Conservation (phyloP, 176 grass and related monocot genomes). For the Bolboschoenus planiculmis region DNA sequence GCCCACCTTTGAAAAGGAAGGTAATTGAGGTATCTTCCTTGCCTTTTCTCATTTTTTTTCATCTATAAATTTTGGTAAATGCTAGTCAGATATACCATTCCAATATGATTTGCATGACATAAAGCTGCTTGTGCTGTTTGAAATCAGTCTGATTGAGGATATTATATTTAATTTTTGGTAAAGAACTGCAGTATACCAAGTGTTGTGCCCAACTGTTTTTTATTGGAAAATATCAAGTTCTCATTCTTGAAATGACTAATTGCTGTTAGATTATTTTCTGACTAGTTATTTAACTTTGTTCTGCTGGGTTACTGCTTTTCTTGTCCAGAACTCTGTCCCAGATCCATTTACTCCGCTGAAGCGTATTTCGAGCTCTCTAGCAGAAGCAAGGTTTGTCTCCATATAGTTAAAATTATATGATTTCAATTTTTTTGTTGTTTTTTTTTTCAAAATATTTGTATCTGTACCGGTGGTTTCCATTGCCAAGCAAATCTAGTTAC, state of each 20-base stretch:
- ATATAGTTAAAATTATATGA: constrained; percentile 19
- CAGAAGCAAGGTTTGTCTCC: constrained; percentile 32
- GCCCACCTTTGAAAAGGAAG: constrained; percentile 46
- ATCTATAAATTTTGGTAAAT: constrained; percentile 2
- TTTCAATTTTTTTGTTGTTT: neutral
- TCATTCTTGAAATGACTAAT: neutral
- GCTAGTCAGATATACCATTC: neutral
- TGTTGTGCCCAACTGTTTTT: neutral
- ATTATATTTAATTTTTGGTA: neutral
- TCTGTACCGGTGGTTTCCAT: neutral
- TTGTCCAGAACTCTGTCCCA: constrained; percentile 38
- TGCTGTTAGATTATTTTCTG: neutral
- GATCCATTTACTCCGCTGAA: constrained; percentile 43
- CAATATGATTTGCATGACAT: constrained; percentile 12
- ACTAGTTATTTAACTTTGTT: too few relatives aligned
- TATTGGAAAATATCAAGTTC: constrained; percentile 18
- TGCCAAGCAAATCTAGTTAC: neutral
- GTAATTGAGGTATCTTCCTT: constrained; percentile 38
- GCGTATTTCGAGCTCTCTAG: constrained; percentile 38
- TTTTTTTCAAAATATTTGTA: neutral
- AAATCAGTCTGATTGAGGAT: neutral
- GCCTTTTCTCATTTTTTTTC: constrained; percentile 10
- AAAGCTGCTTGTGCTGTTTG: constrained; percentile 14
- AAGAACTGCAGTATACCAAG: neutral
- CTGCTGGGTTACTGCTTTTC: constrained; percentile 15